A percentile compares a stretch with the other conserved stretches of the same genome.
phyloP scores from a whole-genome alignment of 371 early-diverging fungal genomes.

The Rhizomucor pusillus region DNA sequence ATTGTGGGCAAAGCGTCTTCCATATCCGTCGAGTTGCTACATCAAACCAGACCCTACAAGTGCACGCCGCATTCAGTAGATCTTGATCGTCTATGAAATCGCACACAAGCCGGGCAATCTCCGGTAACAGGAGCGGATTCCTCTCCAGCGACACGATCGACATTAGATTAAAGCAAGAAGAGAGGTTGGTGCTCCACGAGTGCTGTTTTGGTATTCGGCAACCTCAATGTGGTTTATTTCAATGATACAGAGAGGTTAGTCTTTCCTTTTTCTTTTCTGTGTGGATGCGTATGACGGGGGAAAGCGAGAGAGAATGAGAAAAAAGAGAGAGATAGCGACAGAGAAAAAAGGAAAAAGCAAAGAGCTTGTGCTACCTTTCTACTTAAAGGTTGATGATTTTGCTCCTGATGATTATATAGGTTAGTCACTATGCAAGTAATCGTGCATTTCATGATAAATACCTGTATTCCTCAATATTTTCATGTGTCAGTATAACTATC shows the following conservation, averaged over 20 bases:
- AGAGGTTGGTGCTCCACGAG: too few relatives aligned
- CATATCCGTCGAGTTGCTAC: constrained; percentile 33
- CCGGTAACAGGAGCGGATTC: constrained; percentile 35
- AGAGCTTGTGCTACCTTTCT: background rate
- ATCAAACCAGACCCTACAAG: constrained; percentile 27
- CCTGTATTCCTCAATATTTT: constrained; percentile 85
- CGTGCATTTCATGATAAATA: background rate
- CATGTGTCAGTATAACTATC: constrained; percentile 69
- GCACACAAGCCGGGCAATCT: constrained; percentile 36
- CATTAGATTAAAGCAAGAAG: too few relatives aligned
- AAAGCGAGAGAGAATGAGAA: background rate
- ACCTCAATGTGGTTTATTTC: too few relatives aligned
- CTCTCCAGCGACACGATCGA: too few relatives aligned
- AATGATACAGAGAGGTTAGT: too few relatives aligned
- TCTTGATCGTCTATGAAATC: constrained; percentile 30
- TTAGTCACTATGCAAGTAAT: background rate
- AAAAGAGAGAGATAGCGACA: background rate
- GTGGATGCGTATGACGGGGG: too few relatives aligned
- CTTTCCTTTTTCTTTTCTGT: too few relatives aligned
- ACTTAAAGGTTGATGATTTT: constrained; percentile 38
- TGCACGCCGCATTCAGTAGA: constrained; percentile 32
- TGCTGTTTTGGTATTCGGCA: too few relatives aligned
- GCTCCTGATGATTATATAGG: constrained; percentile 27
- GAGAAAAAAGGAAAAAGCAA: background rate
- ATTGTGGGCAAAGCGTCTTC: constrained; percentile 33